Conservation (phyloP, 768 basidiomycete species). For the Lactarius sanguifluus region DNA sequence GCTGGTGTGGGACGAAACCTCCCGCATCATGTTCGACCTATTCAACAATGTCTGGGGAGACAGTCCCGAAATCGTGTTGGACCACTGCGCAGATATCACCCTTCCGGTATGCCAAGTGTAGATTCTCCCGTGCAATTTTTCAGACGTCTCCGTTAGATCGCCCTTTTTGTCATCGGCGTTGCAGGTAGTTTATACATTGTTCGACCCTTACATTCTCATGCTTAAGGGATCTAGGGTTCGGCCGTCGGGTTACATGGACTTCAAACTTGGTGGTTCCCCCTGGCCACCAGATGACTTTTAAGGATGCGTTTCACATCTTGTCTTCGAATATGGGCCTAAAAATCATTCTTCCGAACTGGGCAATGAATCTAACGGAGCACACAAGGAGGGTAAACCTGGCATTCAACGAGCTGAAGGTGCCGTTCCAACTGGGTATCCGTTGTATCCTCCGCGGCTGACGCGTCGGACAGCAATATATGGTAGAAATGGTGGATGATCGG, state of each 20-base stretch:
- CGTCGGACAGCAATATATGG: slow-evolving; percentile 31
- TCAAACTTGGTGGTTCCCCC: slow-evolving; percentile 43
- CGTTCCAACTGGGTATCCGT: background rate
- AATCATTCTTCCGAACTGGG: slow-evolving; percentile 42
- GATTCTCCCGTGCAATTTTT: no score
- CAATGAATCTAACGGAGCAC: slow-evolving; percentile 39
- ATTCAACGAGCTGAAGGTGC: slow-evolving; percentile 47
- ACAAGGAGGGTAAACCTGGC: slow-evolving; percentile 38
- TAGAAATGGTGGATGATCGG: slow-evolving; percentile 32
- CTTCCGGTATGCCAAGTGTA: slow-evolving; percentile 43
- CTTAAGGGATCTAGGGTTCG: slow-evolving; percentile 40
- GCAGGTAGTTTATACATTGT: slow-evolving; percentile 37
- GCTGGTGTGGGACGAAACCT: slow-evolving; percentile 43
- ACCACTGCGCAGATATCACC: slow-evolving; percentile 53
- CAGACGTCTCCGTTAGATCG: slow-evolving; percentile 41
- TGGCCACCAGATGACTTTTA: slow-evolving; percentile 50
- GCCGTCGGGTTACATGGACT: slow-evolving; percentile 49
- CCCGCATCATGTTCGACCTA: slow-evolving; percentile 36
- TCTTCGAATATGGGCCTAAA: slow-evolving; percentile 41
- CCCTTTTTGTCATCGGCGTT: slow-evolving; percentile 54
- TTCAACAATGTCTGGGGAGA: slow-evolving; percentile 48
- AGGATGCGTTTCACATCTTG: slow-evolving; percentile 47
- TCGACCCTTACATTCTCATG: background rate
- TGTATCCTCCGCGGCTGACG: background rate
- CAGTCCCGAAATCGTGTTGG: slow-evolving; percentile 41